phyloP scores from a whole-genome alignment of 2,329 filamentous ascomycete species.

The Ophiocordyceps robertsii region DNA sequence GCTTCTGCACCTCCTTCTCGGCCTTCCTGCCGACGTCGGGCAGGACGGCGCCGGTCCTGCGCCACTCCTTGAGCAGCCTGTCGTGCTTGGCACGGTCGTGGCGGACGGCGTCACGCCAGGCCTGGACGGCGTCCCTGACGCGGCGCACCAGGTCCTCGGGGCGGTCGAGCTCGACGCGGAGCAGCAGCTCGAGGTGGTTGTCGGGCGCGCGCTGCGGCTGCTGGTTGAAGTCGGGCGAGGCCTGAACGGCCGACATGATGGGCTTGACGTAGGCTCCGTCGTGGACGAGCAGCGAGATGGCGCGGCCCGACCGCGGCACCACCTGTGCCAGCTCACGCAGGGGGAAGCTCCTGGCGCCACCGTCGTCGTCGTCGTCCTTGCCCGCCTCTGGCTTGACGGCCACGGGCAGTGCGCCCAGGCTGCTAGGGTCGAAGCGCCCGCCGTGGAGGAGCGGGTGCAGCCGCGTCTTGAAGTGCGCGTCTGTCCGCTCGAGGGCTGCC shows the following conservation, averaged over 20 bases:
- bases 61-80: constrained; percentile 35
- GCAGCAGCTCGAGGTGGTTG: constrained; percentile 44
- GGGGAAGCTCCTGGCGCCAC: constrained; percentile 21
- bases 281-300: constrained; percentile 27
- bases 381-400: constrained; percentile 12
- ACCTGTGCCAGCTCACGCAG: constrained; percentile 43
- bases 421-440: constrained; percentile 38
- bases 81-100: constrained; percentile 32
- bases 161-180: constrained; percentile 38
- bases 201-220: constrained; percentile 44
- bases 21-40: constrained; percentile 36
- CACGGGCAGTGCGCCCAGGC: constrained; percentile 31
- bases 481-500: constrained; percentile 26
- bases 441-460: constrained; percentile 27
- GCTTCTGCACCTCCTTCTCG: constrained; percentile 31
- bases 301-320: constrained; percentile 29
- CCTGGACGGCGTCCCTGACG: constrained; percentile 31
- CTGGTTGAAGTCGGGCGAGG: constrained; percentile 42
- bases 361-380: constrained; percentile 2
- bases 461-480: constrained; percentile 28
- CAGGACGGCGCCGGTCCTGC: constrained; percentile 26
- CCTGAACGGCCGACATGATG: constrained; percentile 41
- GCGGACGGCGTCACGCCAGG: constrained; percentile 37
- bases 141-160: constrained; percentile 30
- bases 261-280: constrained; percentile 33